Conservation (phyloP, 1,139 yeast species). For the Zygosaccharomyces sapae region DNA sequence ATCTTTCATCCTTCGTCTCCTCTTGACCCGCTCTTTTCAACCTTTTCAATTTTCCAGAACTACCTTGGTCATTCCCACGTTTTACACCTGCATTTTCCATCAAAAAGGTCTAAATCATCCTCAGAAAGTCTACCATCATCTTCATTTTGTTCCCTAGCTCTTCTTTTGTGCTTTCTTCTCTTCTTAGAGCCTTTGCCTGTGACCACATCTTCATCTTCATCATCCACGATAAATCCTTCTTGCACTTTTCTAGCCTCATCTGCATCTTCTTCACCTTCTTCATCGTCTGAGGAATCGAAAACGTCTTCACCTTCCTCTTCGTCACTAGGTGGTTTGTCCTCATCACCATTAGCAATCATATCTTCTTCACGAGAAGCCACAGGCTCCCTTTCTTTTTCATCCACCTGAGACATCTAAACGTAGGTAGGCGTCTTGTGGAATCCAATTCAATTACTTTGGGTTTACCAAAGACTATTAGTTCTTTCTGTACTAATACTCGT, state of each 20-base stretch:
- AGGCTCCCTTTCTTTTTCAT: constrained; percentile 11
- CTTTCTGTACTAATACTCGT: not conserved
- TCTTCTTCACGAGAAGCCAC: constrained; percentile 28
- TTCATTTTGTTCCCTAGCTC: constrained; percentile 35
- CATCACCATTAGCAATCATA: constrained; percentile 34
- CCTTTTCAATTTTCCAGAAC: constrained; percentile 64
- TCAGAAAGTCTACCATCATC: constrained; percentile 73
- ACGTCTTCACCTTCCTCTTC: constrained; percentile 47
- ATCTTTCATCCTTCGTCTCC: constrained; percentile 37
- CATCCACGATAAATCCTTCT: constrained; percentile 93
- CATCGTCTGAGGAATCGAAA: constrained; percentile 70
- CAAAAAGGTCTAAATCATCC: constrained; percentile 86
- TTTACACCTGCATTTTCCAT: constrained; percentile 83
- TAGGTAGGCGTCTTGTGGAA: not conserved
- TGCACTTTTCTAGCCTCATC: constrained; percentile 74
- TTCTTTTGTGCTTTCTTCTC: constrained; percentile 41
- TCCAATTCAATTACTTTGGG: not conserved
- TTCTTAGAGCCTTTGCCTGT: constrained; percentile 39
- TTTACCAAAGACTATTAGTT: not conserved
- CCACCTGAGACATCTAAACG: constrained; percentile 14
- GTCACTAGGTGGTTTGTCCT: constrained; percentile 37
- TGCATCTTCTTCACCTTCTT: constrained; percentile 70
- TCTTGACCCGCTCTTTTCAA: constrained; percentile 64
- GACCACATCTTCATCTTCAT: constrained; percentile 60
- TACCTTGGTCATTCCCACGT: constrained; percentile 38